Evolutionary conservation across 2,329 filamentous ascomycete genomes (phyloP).

Genomic region (Curvularia sp.): DNA sequence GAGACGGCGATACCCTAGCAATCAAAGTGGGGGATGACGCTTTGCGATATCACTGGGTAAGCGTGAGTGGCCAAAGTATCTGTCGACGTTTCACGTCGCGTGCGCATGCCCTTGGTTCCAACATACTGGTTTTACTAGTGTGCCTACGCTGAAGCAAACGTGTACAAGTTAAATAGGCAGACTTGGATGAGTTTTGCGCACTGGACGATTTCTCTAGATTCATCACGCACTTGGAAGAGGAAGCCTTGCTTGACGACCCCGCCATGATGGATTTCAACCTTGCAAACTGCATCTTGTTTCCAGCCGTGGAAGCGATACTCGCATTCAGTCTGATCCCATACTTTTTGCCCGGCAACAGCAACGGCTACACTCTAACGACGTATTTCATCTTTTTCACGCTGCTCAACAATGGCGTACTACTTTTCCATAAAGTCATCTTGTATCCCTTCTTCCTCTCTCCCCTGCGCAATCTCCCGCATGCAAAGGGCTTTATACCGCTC

Average conservation of each 20-base stretch:
- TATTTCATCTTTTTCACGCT: constrained; percentile 28
- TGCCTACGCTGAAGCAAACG: background rate
- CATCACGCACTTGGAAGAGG: background rate
- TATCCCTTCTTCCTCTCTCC: constrained; percentile 53
- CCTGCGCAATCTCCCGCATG: constrained; percentile 47
- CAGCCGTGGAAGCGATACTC: constrained; percentile 29
- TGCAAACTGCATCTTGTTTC: constrained; percentile 25
- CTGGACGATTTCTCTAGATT: background rate
- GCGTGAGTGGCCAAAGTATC: background rate
- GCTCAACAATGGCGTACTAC: constrained; percentile 27
- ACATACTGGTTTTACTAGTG: background rate
- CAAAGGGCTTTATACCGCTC: constrained; percentile 39
- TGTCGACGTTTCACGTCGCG: background rate
- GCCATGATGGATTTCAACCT: constrained; percentile 27
- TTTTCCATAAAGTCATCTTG: constrained; percentile 34
- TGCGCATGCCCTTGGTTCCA: background rate
- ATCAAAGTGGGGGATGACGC: background rate
- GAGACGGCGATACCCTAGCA: background rate
- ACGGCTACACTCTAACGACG: constrained; percentile 18
- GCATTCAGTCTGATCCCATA: constrained; percentile 32
- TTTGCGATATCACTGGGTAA: background rate
- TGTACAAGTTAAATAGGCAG: background rate
- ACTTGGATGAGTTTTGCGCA: background rate
- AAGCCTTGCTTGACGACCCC: background rate
- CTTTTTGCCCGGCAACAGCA: constrained; percentile 12